phyloP scores from a whole-genome alignment of 441 rosid species.

The Corymbia citriodora region DNA sequence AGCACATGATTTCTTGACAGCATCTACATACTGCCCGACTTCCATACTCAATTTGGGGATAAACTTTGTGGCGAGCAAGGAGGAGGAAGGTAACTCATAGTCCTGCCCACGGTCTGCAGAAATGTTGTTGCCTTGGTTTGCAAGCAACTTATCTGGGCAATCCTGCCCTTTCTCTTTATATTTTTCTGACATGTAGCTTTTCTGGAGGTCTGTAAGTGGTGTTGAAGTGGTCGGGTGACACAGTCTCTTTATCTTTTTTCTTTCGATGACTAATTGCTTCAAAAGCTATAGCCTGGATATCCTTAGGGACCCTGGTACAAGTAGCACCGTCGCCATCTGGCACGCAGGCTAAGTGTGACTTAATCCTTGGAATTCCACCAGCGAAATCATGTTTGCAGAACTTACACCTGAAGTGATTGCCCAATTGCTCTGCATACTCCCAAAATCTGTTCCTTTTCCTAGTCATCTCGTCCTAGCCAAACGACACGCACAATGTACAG shows the following conservation, averaged over 20 bases:
- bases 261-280: background rate
- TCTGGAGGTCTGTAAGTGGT: background rate
- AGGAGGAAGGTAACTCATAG: too few species aligned
- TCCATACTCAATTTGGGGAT: background rate
- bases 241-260: background rate
- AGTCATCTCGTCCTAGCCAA: background rate
- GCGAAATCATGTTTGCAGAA: background rate
- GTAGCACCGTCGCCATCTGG: rapidly evolving
- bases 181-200: background rate
- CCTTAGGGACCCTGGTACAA: background rate
- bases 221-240: background rate
- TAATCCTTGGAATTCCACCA: background rate
- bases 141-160: background rate
- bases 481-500: background rate
- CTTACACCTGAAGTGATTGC: background rate
- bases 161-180: background rate
- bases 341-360: background rate
- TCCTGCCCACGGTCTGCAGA: background rate
- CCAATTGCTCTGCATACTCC: background rate
- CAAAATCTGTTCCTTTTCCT: background rate
- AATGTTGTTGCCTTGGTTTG: background rate
- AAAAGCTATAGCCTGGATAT: background rate
- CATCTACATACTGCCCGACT: background rate
- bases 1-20: background rate
- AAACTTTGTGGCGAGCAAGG: background rate